Base-by-base conservation (phyloP, 179 eudicot genomes). In the Drosera spatulata region DNA sequence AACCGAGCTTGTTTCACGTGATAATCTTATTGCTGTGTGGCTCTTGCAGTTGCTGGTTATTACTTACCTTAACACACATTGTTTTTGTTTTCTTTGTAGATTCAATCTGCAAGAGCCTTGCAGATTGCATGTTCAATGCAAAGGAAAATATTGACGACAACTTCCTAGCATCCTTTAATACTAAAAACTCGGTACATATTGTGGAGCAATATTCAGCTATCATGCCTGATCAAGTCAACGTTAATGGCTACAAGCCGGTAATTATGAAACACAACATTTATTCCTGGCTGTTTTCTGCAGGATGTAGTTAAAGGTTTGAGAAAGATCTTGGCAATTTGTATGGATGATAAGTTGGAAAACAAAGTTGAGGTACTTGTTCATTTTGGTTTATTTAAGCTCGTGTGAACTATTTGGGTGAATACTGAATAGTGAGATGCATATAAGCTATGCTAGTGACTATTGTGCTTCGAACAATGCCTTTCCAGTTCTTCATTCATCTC, bases 121-220 rank as follows among this genome's bases (percentile, higher is more conserved):
- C 83, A 45, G 77, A 78, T 10, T 65, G 64, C 39, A 78, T 89
- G 87, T 62, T 78, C 55, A 86, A 79, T 39, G 58, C 75, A 15
- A 93, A 93, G 90, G 99, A 93, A 72, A 93, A 93, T 65, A 75
- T 86, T 39, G 83, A 82, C 52, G 58, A 60, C 50, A 75, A 77
- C 65, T 62, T 79, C 62, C 69, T 86, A 64, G 51, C 79, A 67
- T 73, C 86, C 39, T 61, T 78, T 44, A 80, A 62, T 46, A 69
- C 70, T 56, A 79, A 82, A 43, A 72, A 67, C 52, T 58, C 39
- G 95, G 97, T 84, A 53, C 14, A 2, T 11, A 0, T n/a, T 2
- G 51, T 49, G 8, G 11, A 9, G 51, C 12, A 9, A 7, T 5
- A 7, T 12, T 9, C 11, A 4, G 13, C 11, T 49, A 49, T 49